phyloP scores from a whole-genome alignment of 1,139 yeast genomes.

The Suhomyces coccinellae region DNA sequence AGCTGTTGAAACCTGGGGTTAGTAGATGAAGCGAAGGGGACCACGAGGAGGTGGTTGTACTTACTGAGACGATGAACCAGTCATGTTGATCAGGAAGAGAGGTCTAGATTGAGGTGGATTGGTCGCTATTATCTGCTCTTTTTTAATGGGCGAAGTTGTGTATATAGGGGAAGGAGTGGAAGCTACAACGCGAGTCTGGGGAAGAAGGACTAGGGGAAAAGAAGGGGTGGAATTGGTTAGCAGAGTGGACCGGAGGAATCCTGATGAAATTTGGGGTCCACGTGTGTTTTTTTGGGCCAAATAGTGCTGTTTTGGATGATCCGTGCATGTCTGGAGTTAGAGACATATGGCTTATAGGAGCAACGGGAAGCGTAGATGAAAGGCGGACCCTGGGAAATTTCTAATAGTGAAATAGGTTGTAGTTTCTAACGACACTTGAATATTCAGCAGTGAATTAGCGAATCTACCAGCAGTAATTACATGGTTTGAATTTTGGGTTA shows the following conservation, averaged over 20 bases:
- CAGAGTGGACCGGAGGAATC: background rate
- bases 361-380: background rate
- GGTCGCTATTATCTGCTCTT: background rate
- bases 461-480: too few relatives aligned
- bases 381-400: too few relatives aligned
- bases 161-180: background rate
- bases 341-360: too few relatives aligned
- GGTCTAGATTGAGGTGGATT: background rate
- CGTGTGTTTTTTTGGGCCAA: background rate
- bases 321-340: background rate
- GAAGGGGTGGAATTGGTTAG: background rate
- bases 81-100: constrained; percentile 18
- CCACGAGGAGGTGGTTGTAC: constrained; percentile 10
- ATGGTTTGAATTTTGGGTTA: too few relatives aligned
- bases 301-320: background rate
- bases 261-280: background rate
- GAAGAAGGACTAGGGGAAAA: background rate
- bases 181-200: background rate
- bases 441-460: too few relatives aligned
- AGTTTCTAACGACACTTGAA: too few relatives aligned
- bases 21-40: constrained; percentile 2
- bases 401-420: too few relatives aligned
- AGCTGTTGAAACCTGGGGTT: constrained; percentile 51
- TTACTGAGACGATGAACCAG: constrained; percentile 34
- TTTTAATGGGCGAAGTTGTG: background rate